phyloP scores from a whole-genome alignment of 2,329 filamentous ascomycete genomes.

The Hypomyces perniciosus region DNA sequence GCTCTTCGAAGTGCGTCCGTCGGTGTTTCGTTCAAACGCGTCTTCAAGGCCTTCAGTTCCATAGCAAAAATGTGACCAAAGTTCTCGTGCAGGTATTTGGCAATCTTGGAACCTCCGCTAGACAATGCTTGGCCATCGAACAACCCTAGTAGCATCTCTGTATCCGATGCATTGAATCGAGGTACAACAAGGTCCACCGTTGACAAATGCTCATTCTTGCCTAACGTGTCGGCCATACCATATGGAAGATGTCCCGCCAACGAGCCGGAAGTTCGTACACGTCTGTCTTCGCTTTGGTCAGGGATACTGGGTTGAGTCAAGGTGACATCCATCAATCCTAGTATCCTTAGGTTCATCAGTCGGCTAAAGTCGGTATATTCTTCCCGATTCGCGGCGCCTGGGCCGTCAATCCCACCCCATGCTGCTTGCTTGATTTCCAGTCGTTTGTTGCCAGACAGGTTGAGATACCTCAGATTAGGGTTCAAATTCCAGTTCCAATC shows the following conservation, averaged over 20 bases:
- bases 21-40: constrained; percentile 64
- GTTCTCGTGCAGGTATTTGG: constrained; percentile 94
- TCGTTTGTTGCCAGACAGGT: constrained; percentile 93
- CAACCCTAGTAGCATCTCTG: constrained; percentile 85
- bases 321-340: constrained; percentile 97
- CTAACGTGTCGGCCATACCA: constrained; percentile 94
- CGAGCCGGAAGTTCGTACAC: constrained; percentile 95
- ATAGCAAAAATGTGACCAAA: constrained; percentile 79
- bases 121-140: constrained; percentile 92
- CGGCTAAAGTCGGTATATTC: constrained; percentile 82
- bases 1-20: constrained; percentile 78
- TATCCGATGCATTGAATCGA: constrained; percentile 81
- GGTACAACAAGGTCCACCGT: constrained; percentile 95
- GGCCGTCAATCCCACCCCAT: constrained; percentile 39
- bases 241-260: constrained; percentile 86
- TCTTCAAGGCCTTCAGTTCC: constrained; percentile 70
- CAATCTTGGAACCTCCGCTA: constrained; percentile 87
- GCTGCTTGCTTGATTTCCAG: constrained; percentile 74
- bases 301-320: constrained; percentile 89
- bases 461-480: constrained; percentile 87
- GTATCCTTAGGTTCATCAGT: constrained; percentile 73
- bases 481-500: constrained; percentile 99
- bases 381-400: constrained; percentile 52
- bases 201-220: constrained; percentile 88
- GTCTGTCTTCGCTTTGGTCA: constrained; percentile 89